Evolutionary conservation across 176 grass and related monocot species (phyloP), one percentile per base, ranked within the genome.

Genomic region (Echinochloa phyllopogon): DNA sequence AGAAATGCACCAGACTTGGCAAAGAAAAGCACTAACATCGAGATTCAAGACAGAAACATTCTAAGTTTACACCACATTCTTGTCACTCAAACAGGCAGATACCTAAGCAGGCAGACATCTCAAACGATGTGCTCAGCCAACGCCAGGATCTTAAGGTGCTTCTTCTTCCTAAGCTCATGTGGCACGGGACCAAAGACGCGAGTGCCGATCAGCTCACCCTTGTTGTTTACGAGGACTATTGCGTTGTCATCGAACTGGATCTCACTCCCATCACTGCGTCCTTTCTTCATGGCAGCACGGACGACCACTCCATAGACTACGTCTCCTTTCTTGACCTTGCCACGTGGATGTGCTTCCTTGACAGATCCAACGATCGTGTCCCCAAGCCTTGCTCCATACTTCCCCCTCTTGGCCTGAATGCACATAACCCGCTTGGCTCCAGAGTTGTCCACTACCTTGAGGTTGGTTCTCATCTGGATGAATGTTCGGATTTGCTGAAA

Each of bases 321-420:
- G 23, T 98, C 96, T 72, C 96, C 96, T 78, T 98, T 98, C 91
- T 98, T 98, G 12, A 98, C 96, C 84, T 98, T 98, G 59, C 96
- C 93, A 40, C 87, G 87, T 52, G 96, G 96, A 10, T 96, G 89
- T 4, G 96, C 96, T 81, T 98, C 96, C 88, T 98, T 98, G 36
- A 98, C 93, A 48, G 96, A 98, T 38, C 85, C 93, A 27, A 98
- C 91, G 57, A 95, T 94, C 23, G 60, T 95, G 86, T 96, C 96
- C 5, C 96, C 96, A 6, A 99, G 78, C 53, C 91, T 91, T 3
- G 96, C 96, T 62, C 96, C 93, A 74, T 86, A 92, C 86, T 87
- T 94, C 52, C 93, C 89, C 81, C 92, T 89, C 81, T 96, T 70
- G 21, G 93, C 76, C 82, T 96, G 93, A 57, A 96, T 99, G 83